Base-by-base conservation (phyloP, 2,329 filamentous ascomycete genomes). In the Colletotrichum camelliae region DNA sequence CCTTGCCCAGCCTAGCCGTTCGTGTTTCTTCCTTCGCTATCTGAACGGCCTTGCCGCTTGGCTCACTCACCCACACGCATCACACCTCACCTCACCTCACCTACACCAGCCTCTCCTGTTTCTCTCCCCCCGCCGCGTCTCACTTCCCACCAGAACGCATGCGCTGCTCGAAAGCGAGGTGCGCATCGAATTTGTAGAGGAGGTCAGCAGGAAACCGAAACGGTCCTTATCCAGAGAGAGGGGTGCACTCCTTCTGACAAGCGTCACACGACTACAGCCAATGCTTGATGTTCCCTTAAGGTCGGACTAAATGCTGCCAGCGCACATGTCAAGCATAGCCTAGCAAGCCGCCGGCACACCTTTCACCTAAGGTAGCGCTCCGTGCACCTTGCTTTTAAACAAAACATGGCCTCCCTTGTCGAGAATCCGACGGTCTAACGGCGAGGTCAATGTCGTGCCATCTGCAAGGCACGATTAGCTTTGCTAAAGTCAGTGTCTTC, bases 401-500 rank as follows among this genome's bases (percentile, higher is more conserved):
- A 57, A 43, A 37, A 24, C 74, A 73, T 65, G 74, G 74, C 57
- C 48, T 68, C 64, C 70, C 70, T 58, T n/a, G 70, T 69, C 35
- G 15, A 58, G 27, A 52, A 65, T 39, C 48, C 33, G 70, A 73
- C 48, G n/a, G 70, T 27, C 57, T 58, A 75, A 75, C 74, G 58
- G 58, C 70, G 48, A 74, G 74, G 74, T 76, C 74, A 69, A 76
- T 73, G 74, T 76, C 70, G 70, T 58, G 74, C 70, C 70, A 76
- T 69, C 70, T 73, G 74, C 64, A 73, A 74, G 74, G 64, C 74
- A 69, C 74, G 70, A 76, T 76, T 64, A 76, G 70, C 64, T 76
- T 76, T 76, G 62, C 58, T 60, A 61, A 76, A 76, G 70, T 48
- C 65, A 60, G 57, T 69, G 58, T 66, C 37, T 67, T 52, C 61